These are phyloP conservation scores for Cercospora janseana DNA, from an alignment of 2,329 filamentous ascomycete genomes.

Conservation along the genomic window DNA sequence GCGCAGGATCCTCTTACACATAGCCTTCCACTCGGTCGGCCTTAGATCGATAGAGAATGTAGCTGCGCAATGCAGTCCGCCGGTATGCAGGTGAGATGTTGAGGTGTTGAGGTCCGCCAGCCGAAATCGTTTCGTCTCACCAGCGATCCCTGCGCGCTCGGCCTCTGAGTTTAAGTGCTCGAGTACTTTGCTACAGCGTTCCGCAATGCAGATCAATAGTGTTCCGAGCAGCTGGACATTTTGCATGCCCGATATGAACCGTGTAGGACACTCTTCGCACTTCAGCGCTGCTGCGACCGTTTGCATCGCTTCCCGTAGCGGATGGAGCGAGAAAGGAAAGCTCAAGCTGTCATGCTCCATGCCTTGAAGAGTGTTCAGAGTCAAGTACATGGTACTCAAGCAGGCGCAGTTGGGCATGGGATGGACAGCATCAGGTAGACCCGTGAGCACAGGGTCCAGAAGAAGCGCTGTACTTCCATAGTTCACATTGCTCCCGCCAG, in stretches of 20 bases:
- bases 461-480: conserved; percentile 15
- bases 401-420: conserved; percentile 42
- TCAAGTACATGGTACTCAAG: conserved; percentile 48
- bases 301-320: conserved; percentile 45
- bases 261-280: conserved; percentile 45
- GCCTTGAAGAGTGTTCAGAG: conserved; percentile 43
- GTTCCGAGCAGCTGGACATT: conserved; percentile 46
- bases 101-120: conserved; percentile 45
- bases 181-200: conserved; percentile 45
- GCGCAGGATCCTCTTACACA: conserved; percentile 48
- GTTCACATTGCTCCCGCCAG: neutral
- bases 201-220: conserved; percentile 43
- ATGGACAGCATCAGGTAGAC: neutral
- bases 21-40: conserved; percentile 43
- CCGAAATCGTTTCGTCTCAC: conserved; percentile 43
- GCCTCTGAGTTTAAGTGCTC: conserved; percentile 43
- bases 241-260: conserved; percentile 46
- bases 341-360: conserved; percentile 35
- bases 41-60: conserved; percentile 47
- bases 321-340: conserved; percentile 46
- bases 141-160: conserved; percentile 31
- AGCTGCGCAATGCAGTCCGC: conserved; percentile 44
- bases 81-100: conserved; percentile 45
- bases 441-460: conserved; percentile 21
- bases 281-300: conserved; percentile 41